Evolutionary conservation across 306 rosid species (phyloP).

Genomic region (Sicyos baderoa): DNA sequence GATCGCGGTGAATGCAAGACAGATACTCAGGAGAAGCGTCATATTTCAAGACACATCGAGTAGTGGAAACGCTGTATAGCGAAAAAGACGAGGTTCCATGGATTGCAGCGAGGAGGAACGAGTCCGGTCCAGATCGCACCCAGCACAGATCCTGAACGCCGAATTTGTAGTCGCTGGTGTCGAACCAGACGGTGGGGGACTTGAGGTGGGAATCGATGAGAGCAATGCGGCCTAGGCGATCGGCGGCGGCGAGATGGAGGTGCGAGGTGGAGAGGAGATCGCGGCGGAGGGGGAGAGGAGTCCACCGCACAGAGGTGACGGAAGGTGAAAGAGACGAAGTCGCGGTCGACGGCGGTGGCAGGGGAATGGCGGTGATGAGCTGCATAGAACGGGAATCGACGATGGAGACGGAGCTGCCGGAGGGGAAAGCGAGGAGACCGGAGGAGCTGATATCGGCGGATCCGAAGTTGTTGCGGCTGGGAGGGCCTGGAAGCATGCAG

Average conservation of each 20-base stretch:
- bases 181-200: conserved; percentile 60
- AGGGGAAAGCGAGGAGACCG: conserved; percentile 77
- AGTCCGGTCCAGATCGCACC: conserved; percentile 65
- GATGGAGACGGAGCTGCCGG: conserved; percentile 82
- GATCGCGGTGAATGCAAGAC: conserved; percentile 79
- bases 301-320: conserved; percentile 84
- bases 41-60: conserved; percentile 80
- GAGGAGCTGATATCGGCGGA: conserved; percentile 70
- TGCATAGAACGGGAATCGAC: conserved; percentile 78
- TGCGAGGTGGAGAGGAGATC: conserved; percentile 77
- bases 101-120: conserved; percentile 54
- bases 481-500: conserved; percentile 87
- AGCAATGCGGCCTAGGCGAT: conserved; percentile 85
- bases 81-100: conserved; percentile 65
- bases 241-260: conserved; percentile 84
- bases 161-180: conserved; percentile 38
- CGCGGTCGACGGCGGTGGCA: conserved; percentile 52
- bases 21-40: conserved; percentile 64
- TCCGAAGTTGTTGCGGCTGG: conserved; percentile 83
- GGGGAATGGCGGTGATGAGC: conserved; percentile 55
- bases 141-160: conserved; percentile 91
- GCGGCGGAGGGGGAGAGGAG: conserved; percentile 64
- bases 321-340: conserved; percentile 53
- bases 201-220: conserved; percentile 60
- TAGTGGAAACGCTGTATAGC: conserved; percentile 47